Base-by-base conservation (phyloP, 2,329 filamentous ascomycete genomes). In the Thyridium curvatum region DNA sequence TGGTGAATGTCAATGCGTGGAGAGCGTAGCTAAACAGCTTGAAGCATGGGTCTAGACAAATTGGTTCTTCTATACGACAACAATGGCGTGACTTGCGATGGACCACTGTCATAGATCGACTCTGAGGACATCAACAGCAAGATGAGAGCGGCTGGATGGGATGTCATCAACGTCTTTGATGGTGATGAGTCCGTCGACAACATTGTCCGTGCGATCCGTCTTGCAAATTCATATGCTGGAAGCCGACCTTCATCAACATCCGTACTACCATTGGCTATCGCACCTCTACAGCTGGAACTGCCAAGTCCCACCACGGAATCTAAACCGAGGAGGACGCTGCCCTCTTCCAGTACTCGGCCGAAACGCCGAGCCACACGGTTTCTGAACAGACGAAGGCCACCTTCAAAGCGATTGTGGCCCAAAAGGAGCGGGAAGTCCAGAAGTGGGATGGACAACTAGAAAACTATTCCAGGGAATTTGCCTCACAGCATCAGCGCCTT, bases 241-340 rank as follows among this genome's bases (percentile, higher is more conserved):
- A 41, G 17, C 46, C 46, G 6, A 41, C 40, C 2, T 78, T 79
- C 44, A 69, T 79, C 59, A 79, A 79, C 44, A 59, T 77, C 8
- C 65, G 62, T 15, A 79, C 75, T 1, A 57, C 74, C n/a, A 79
- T 78, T 16, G 73, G 75, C 1, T 43, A 75, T 1, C 72, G 71
- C 6, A 75, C 64, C 46, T 58, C 58, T 3, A 60, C 65, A 5
- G 68, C 67, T 1, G 71, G 71, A 5, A 56, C 72, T 12, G 74
- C 75, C 4, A 66, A 67, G 15, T 71, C 76, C 1, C 78, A 82
- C 44, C 76, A 76, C 16, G 76, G 69, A n/a, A n/a, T n/a, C n/a
- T n/a, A n/a, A n/a, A n/a, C n/a, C n/a, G n/a, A n/a, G n/a, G n/a
- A n/a, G n/a, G n/a, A n/a, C n/a, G n/a, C n/a, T n/a, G n/a, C n/a